A percentile compares a stretch with the other conserved stretches of the same genome.
Evolutionary conservation across 2,329 filamentous ascomycete species (phyloP).

Genomic region (Fusarium sp.): DNA sequence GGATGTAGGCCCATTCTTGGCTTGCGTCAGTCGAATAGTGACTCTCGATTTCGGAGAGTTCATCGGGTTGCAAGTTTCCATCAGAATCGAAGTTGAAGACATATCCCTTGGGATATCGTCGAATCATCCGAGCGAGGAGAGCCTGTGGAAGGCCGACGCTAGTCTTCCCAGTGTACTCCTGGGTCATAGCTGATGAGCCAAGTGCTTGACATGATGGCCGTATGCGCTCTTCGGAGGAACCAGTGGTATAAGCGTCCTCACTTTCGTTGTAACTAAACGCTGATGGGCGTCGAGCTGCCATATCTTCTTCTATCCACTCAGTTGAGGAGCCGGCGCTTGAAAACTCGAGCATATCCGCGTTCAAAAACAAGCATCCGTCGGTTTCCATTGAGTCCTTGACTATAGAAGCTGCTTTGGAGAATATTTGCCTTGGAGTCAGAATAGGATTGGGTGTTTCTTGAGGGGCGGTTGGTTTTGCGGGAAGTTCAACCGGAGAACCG

Average conservation of each 20-base stretch:
- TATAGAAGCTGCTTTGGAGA: constrained; percentile 59
- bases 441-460: neutral
- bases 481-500: neutral
- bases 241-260: constrained; percentile 24
- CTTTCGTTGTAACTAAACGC: constrained; percentile 17
- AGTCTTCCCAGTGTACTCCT: constrained; percentile 1
- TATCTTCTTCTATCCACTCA: constrained; percentile 25
- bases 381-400: constrained; percentile 58
- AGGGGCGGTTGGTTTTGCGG: neutral
- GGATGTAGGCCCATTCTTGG: neutral
- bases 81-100: constrained; percentile 60
- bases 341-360: constrained; percentile 51
- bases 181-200: constrained; percentile 23
- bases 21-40: too few species aligned
- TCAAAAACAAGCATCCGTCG: constrained; percentile 54
- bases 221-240: constrained; percentile 25
- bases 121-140: constrained; percentile 57
- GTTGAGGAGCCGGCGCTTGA: constrained; percentile 10
- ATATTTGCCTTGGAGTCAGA: constrained; percentile 45
- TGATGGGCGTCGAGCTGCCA: constrained; percentile 18
- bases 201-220: constrained; percentile 23
- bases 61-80: constrained; percentile 52
- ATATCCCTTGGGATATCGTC: constrained; percentile 60
- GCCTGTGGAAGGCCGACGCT: constrained; percentile 52
- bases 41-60: constrained; percentile 46